Base-by-base conservation (phyloP, 1,284 basidiomycete species). In the Cryptococcus sp. region DNA sequence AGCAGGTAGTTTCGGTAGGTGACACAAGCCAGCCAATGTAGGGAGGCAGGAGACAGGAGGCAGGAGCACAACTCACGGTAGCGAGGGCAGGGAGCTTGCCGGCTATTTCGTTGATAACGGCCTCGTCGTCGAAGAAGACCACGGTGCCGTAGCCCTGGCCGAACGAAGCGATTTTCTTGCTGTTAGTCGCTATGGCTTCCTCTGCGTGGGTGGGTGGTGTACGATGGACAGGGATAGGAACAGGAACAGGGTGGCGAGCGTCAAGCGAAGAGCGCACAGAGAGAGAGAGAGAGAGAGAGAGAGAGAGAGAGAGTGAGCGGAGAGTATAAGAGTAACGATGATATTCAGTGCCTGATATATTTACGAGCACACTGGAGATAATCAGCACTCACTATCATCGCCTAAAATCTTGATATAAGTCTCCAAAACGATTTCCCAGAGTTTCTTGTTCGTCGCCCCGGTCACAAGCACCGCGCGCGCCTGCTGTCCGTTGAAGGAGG, bases 61-160 rank as follows among this genome's bases (percentile, higher is more conserved):
- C 20, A 7, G 15, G 25, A 40, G 2, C 1, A 16, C 16, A 5
- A 58, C 68, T 56, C 48, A 68, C 67, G 22, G 63, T 59, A 39
- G 62, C 58, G 54, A 69, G 69, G 25, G 61, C 48, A 35, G 80
- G 79, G 72, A 81, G 80, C 52, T 75, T 70, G 44, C 67, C 67
- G 20, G 72, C 69, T 67, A 79, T 81, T 19, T 67, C 62, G 17
- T 81, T 77, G 54, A 80, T 67, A 5, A 75, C 76, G 31, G 74
- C 71, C 62, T 81, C 75, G 66, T 80, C 79, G 53, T 80, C 78
- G 61, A 79, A 82, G 71, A 83, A 80, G 47, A 82, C 61, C 44
- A 82, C 75, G 10, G 82, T 82, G 27, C 81, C 82, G 59, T 79
- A 74, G 11, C 74, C 82, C 11, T 23, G 5, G 22, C 7, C 27